These are phyloP conservation scores for Aspergillus costaricaensis DNA, from an alignment of 2,329 filamentous ascomycete species.

Conservation along the genomic window DNA sequence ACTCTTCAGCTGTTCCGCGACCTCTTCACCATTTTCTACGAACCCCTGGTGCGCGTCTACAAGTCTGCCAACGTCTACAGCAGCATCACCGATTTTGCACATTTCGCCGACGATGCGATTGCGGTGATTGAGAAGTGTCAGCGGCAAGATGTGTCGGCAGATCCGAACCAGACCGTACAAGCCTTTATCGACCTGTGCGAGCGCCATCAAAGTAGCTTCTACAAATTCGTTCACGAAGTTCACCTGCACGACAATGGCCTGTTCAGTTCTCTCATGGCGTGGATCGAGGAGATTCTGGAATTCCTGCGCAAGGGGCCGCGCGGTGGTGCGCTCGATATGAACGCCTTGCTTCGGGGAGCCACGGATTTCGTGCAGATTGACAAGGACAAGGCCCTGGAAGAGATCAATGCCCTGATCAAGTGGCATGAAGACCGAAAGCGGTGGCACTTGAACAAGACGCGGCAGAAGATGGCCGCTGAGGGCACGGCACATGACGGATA, in stretches of 20 bases:
- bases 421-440: conserved; percentile 97
- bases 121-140: conserved; percentile 70
- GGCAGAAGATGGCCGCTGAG: conserved; percentile 97
- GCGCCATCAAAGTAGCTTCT: conserved; percentile 93
- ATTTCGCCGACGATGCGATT: conserved; percentile 92
- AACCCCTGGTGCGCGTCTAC: conserved; percentile 93
- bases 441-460: conserved; percentile 97
- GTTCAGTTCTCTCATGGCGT: conserved; percentile 93
- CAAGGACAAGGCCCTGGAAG: conserved; percentile 68
- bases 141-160: conserved; percentile 79
- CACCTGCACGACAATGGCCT: conserved; percentile 95
- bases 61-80: conserved; percentile 98
- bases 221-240: conserved; percentile 98
- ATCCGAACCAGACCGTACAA: conserved; percentile 97
- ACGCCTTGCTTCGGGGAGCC: conserved; percentile 83
- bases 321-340: conserved; percentile 88
- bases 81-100: conserved; percentile 93
- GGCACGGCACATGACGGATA: conserved; percentile 55
- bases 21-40: conserved; percentile 98
- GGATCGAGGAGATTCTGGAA: conserved; percentile 93
- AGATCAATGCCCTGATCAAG: conserved; percentile 82
- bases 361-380: conserved; percentile 68
- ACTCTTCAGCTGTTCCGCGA: conserved; percentile 95
- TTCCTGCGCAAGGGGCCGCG: conserved; percentile 84
- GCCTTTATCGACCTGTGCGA: conserved; percentile 96